Percentiles rank a stretch among this genome's conserved stretches.
phyloP scores from a whole-genome alignment of 371 early-diverging fungal species.

The Saksenaea vasiformis region DNA sequence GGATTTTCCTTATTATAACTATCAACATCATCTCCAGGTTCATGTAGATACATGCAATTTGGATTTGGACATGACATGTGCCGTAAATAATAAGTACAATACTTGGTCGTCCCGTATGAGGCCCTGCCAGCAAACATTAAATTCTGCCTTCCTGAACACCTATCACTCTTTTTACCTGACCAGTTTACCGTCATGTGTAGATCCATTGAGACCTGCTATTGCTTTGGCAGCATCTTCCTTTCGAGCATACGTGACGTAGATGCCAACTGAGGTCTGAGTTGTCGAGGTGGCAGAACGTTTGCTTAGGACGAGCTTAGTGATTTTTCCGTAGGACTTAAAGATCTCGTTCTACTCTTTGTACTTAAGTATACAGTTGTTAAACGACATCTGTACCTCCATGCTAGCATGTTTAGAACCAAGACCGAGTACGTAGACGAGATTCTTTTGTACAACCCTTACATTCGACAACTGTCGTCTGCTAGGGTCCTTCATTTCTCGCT shows the following conservation, averaged over 20 bases:
- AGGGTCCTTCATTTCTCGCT: constrained; percentile 82
- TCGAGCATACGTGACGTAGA: constrained; percentile 87
- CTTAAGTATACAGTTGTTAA: constrained; percentile 12
- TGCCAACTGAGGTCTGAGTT: constrained; percentile 52
- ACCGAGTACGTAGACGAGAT: constrained; percentile 92
- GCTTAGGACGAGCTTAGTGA: constrained; percentile 86
- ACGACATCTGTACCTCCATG: constrained; percentile 69
- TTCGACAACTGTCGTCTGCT: constrained; percentile 81
- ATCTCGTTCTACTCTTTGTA: constrained; percentile 66
- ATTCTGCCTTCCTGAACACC: neutral
- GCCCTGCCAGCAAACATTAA: constrained; percentile 48
- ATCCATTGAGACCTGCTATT: constrained; percentile 91
- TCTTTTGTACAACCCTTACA: constrained; percentile 91
- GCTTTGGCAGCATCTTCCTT: constrained; percentile 92
- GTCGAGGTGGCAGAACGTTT: constrained; percentile 45
- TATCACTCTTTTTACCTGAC: constrained; percentile 57
- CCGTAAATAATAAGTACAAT: constrained; percentile 84
- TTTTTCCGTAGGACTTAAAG: constrained; percentile 96
- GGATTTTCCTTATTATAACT: constrained; percentile 67
- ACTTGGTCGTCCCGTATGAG: constrained; percentile 89
- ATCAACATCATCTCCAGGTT: constrained; percentile 82
- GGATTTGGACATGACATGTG: constrained; percentile 80
- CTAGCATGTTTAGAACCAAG: constrained; percentile 76
- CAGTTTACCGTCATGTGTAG: constrained; percentile 79
- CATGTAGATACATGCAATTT: constrained; percentile 85